phyloP scores from a whole-genome alignment of 441 rosid species.

The Erysimum cheiri region DNA sequence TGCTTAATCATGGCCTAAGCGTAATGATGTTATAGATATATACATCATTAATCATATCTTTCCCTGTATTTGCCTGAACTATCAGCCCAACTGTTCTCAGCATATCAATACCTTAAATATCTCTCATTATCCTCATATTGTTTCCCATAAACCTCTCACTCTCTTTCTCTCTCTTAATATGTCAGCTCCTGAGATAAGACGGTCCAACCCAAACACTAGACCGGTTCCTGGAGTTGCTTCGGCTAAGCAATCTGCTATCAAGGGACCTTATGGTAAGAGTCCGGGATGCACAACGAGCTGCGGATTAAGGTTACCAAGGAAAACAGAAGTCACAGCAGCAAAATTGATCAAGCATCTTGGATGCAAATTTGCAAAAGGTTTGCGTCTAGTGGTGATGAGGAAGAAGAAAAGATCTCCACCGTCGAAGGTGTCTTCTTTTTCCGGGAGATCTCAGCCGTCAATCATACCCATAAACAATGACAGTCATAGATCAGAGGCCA shows the following conservation, averaged over 20 bases:
- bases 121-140: slow-evolving; percentile 19
- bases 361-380: slow-evolving; percentile 55
- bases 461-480: slow-evolving; percentile 52
- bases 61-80: slow-evolving; percentile 30
- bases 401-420: slow-evolving; percentile 41
- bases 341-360: slow-evolving; percentile 58
- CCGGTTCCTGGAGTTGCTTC: slow-evolving; percentile 41
- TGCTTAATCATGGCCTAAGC: slow-evolving; percentile 45
- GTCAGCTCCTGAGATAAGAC: slow-evolving; percentile 44
- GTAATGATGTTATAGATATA: slow-evolving; percentile 41
- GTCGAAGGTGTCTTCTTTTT: slow-evolving; percentile 48
- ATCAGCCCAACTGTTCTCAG: slow-evolving; percentile 34
- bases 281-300: slow-evolving; percentile 47
- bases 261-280: slow-evolving; percentile 39
- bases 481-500: slow-evolving; percentile 63
- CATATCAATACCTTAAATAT: slow-evolving; percentile 37
- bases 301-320: slow-evolving; percentile 55
- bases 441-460: slow-evolving; percentile 53
- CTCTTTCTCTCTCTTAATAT: neutral
- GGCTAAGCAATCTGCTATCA: slow-evolving; percentile 25
- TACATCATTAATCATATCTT: slow-evolving; percentile 41
- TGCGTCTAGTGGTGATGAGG: slow-evolving; percentile 48
- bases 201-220: slow-evolving; percentile 39
- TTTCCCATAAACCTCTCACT: slow-evolving; percentile 18
- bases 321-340: slow-evolving; percentile 49